These are phyloP conservation scores for Coprinopsis strossmayeri DNA, from an alignment of 768 basidiomycete genomes.

Conservation along the genomic window DNA sequence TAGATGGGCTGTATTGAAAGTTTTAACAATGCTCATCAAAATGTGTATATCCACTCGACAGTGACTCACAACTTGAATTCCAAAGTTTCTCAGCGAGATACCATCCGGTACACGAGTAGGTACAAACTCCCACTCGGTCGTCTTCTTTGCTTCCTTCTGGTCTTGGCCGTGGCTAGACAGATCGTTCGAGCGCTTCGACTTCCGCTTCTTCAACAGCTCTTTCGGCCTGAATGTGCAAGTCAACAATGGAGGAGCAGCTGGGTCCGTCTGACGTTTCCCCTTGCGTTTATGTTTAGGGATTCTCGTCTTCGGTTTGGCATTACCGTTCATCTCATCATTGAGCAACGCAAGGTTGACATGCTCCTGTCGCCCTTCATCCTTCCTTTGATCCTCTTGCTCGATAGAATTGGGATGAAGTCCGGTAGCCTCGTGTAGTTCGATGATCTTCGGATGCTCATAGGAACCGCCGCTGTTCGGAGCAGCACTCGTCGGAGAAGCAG, in stretches of 20 bases:
- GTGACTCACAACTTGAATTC: constrained; percentile 75
- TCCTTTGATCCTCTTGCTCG: not conserved
- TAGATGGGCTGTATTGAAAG: constrained; percentile 61
- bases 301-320: constrained; percentile 10
- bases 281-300: constrained; percentile 1
- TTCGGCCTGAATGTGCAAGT: constrained; percentile 47
- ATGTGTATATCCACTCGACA: constrained; percentile 9
- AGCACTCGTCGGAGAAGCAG: not conserved
- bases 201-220: constrained; percentile 31
- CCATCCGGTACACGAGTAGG: constrained; percentile 73
- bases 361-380: not conserved
- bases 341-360: not conserved
- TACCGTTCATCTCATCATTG: constrained; percentile 15
- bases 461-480: constrained; percentile 1
- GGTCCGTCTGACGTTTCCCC: constrained; percentile 13
- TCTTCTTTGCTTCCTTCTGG: constrained; percentile 12
- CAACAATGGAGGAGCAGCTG: constrained; percentile 29
- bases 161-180: not conserved
- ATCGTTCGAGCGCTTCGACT: not conserved
- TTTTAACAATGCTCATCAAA: not conserved
- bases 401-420: not conserved
- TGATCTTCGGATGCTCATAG: constrained; percentile 2
- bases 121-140: constrained; percentile 56
- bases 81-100: constrained; percentile 81
- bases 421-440: constrained; percentile 7